Base-by-base conservation (phyloP, 23 red algal genomes). In the Gracilaria domingensis region DNA sequence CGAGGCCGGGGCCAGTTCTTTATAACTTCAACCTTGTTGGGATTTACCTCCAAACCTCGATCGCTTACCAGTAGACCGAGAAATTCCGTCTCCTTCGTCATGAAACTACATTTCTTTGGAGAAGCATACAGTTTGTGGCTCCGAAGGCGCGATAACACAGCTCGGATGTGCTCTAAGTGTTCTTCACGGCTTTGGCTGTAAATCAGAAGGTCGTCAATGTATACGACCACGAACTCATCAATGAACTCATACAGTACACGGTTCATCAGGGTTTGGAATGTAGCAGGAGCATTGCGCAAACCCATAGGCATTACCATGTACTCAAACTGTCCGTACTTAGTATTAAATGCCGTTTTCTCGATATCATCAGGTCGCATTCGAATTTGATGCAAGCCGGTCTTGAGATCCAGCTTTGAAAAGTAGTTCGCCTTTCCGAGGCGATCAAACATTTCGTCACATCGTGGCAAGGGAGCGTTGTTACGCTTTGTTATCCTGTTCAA, bases 371-470 rank as follows among this genome's bases (percentile, higher is more conserved):
- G 84, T 26, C 70, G 65, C 25, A 88, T n/a, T 32, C 84, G 84
- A 62, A 88, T 75, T 53, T 88, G 84, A 75, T 88, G 84, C 18
- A 75, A 88, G 9, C 84, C 66, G 26, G 61, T 75, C 16, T 75
- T 53, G 11, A 88, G 84, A 38, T 88, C 84, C 42, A 88, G 24
- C 21, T 73, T 88, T 24, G 84, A 75, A 60, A 88, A 88, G 59
- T 20, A 35, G 13, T 23, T 13, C 0, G 84, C 84, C 64, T 75
- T 37, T 48, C 84, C 42, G 33, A 88, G 61, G 9, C 59, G 59
- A 57, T 76, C 84, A 60, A 88, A 88, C 39, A 88, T 88, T 45
- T 88, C 84, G 33, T 88, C 84, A 20, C 26, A 40, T 9, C 84
- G 56, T 13, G 84, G 84, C 45, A 88, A 18, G n/a, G 84, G 84